phyloP scores from a whole-genome alignment of 495 filamentous ascomycete species.

The Tuber umbilicatum region DNA sequence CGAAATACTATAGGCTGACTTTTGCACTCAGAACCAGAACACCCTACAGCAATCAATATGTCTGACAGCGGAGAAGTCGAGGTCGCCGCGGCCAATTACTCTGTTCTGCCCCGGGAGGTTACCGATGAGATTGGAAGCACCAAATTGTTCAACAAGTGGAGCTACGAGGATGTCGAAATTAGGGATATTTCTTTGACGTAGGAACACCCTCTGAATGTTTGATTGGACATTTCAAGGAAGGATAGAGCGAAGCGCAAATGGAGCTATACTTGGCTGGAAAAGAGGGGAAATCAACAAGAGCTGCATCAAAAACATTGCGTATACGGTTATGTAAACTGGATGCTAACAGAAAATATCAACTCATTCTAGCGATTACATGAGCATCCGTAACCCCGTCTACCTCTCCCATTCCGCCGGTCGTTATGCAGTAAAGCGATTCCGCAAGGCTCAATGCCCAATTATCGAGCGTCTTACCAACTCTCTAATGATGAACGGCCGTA shows the following conservation, averaged over 20 bases:
- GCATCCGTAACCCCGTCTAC: slow-evolving; percentile 97
- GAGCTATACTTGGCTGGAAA: background rate
- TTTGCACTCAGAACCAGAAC: slow-evolving; percentile 1
- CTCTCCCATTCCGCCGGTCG: slow-evolving; percentile 96
- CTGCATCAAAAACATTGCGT: background rate
- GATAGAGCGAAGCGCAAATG: background rate
- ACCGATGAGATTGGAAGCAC: slow-evolving; percentile 79
- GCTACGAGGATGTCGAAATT: slow-evolving; percentile 99
- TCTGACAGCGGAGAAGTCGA: slow-evolving; percentile 95
- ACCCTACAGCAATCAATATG: slow-evolving; percentile 55
- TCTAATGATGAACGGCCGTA: slow-evolving; percentile 99
- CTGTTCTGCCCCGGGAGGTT: slow-evolving; percentile 93
- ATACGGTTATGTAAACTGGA: background rate
- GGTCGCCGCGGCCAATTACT: slow-evolving; percentile 67
- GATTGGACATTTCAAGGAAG: slow-evolving; percentile 8
- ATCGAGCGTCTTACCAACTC: slow-evolving; percentile 99
- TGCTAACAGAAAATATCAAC: slow-evolving; percentile 7
- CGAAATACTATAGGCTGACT: background rate
- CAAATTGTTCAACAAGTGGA: slow-evolving; percentile 97
- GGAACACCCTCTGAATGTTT: slow-evolving; percentile 46
- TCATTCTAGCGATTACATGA: slow-evolving; percentile 83
- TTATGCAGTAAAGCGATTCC: slow-evolving; percentile 98
- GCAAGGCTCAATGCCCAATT: slow-evolving; percentile 99
- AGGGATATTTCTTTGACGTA: slow-evolving; percentile 99
- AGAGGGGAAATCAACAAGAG: background rate